Evolutionary conservation across 495 filamentous ascomycete species (phyloP).

Genomic region (Penicillium malachiteum): DNA sequence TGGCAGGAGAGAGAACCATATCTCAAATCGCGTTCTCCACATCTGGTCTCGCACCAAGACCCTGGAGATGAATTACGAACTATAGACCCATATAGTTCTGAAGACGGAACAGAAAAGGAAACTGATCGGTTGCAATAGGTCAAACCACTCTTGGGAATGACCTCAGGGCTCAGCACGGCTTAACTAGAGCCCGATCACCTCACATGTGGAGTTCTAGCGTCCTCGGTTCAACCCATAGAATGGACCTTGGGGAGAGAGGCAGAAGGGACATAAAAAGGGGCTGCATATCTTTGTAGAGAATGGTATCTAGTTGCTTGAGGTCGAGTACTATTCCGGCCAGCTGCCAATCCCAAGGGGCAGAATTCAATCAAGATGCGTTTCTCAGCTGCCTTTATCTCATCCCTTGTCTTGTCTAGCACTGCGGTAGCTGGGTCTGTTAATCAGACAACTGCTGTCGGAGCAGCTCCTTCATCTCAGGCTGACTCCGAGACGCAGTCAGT

Average conservation of each 20-base stretch:
- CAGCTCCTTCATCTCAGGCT: slow-evolving; percentile 16
- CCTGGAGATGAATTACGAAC: slow-evolving; percentile 6
- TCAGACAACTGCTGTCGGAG: slow-evolving; percentile 8
- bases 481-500: slow-evolving; percentile 9
- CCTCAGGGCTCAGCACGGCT: slow-evolving; percentile 7
- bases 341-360: slow-evolving; percentile 1
- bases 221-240: slow-evolving; percentile 23
- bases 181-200: slow-evolving; percentile 14
- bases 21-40: slow-evolving; percentile 1
- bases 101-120: slow-evolving; percentile 16
- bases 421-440: slow-evolving; percentile 24
- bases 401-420: slow-evolving; percentile 30
- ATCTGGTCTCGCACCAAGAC: slow-evolving; percentile 9
- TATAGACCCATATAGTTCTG: not conserved
- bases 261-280: slow-evolving; percentile 22
- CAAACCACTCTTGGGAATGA: slow-evolving; percentile 12
- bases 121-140: slow-evolving; percentile 12
- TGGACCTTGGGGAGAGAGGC: slow-evolving; percentile 9
- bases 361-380: slow-evolving; percentile 28
- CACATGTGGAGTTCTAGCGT: slow-evolving; percentile 25
- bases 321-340: not conserved
- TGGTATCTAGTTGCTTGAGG: slow-evolving; percentile 4
- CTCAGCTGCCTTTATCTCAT: slow-evolving; percentile 27
- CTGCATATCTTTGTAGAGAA: not conserved
- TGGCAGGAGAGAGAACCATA: slow-evolving; percentile 12